These are phyloP conservation scores for Poteriospumella lacustris DNA, from an alignment of 108 stramenopile species.

Conservation along the genomic window DNA sequence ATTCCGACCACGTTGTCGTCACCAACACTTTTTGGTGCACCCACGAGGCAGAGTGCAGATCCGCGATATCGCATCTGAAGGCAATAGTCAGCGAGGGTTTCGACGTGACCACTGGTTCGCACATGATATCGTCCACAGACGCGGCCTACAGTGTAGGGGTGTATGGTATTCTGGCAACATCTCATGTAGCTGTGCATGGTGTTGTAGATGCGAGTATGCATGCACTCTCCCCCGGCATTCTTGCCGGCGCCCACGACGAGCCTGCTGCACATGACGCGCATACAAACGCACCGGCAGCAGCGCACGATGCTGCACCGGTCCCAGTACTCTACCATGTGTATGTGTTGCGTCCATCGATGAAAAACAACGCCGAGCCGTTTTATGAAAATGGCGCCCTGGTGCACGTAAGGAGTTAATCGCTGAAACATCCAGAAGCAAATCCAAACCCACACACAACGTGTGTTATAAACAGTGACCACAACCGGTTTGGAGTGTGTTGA, in stretches of 20 bases:
- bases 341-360: not conserved
- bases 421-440: no score
- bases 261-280: no score
- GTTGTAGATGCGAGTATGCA: no score
- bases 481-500: no score
- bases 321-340: not conserved
- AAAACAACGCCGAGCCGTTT: not conserved
- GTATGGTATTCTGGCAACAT: not conserved
- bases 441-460: no score
- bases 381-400: not conserved
- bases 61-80: not conserved
- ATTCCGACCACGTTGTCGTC: not conserved
- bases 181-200: no score
- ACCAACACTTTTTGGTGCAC: not conserved
- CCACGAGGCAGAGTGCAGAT: not conserved
- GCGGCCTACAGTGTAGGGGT: not conserved
- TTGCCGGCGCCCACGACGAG: no score
- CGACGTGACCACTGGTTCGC: not conserved
- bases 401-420: no score
- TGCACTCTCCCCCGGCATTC: no score
- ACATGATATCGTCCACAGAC: not conserved
- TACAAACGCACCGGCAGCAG: no score
- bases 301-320: no score
- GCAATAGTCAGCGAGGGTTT: not conserved
- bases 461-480: no score